These are phyloP conservation scores for Astrephomene gubernaculifera DNA, from an alignment of 139 green algal species.

Conservation along the genomic window DNA sequence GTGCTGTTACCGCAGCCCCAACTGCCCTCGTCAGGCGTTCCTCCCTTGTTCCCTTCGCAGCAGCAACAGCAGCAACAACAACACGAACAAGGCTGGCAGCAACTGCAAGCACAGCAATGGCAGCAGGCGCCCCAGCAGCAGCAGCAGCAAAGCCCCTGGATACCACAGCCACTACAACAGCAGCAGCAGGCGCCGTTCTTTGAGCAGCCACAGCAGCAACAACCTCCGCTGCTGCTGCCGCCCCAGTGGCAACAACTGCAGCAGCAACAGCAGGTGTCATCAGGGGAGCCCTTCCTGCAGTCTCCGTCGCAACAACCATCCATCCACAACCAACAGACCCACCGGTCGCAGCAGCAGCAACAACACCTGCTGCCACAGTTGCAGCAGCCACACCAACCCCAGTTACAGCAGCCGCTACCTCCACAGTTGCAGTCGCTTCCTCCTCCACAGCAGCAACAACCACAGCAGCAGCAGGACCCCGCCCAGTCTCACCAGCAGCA, in stretches of 20 bases:
- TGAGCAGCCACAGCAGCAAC: neutral
- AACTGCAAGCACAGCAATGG: neutral
- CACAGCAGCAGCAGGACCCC: conserved; percentile 13
- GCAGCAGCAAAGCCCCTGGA: too few relatives aligned
- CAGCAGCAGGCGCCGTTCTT: neutral
- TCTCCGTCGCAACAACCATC: too few relatives aligned
- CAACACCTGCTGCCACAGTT: too few relatives aligned
- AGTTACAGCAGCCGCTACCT: neutral
- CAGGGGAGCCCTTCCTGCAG: too few relatives aligned
- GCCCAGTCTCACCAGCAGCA: too few relatives aligned
- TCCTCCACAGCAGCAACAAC: neutral
- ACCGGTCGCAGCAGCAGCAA: neutral
- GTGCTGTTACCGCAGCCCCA: conserved; percentile 2
- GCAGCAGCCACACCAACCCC: neutral
- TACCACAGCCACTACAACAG: neutral
- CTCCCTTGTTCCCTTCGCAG: neutral
- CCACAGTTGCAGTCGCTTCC: neutral
- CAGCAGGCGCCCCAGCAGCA: neutral
- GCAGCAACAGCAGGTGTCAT: too few relatives aligned
- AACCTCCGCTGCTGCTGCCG: neutral
- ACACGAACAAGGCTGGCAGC: neutral
- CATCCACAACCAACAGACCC: neutral
- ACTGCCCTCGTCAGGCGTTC: neutral
- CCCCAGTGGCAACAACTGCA: neutral
- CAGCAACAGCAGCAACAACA: neutral